Evolutionary conservation across 2,329 filamentous ascomycete species (phyloP).

Genomic region (Xylariaceae sp.): DNA sequence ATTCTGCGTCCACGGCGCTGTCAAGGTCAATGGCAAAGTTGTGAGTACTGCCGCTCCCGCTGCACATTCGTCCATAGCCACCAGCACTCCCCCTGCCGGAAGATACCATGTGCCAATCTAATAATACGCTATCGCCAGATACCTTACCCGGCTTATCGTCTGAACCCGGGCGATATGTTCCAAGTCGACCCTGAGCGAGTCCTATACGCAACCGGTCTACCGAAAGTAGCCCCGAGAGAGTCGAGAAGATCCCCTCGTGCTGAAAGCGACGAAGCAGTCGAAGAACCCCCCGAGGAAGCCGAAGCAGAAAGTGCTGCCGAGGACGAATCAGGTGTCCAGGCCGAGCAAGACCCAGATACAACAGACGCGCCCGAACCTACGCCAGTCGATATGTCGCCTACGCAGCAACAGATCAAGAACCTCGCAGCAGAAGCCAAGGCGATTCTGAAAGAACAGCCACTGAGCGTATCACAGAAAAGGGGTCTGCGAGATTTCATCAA

Average conservation of each 20-base stretch:
- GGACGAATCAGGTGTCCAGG: slow-evolving; percentile 26
- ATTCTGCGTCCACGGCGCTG: slow-evolving; percentile 86
- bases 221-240: slow-evolving; percentile 47
- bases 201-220: slow-evolving; percentile 76
- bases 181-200: slow-evolving; percentile 88
- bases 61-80: neutral
- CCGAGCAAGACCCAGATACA: slow-evolving; percentile 38
- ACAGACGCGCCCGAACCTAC: slow-evolving; percentile 29
- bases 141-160: slow-evolving; percentile 82
- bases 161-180: slow-evolving; percentile 98
- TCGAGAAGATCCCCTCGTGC: neutral
- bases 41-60: slow-evolving; percentile 42
- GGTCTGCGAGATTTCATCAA: slow-evolving; percentile 69
- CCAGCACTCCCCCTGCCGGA: neutral
- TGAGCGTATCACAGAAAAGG: slow-evolving; percentile 70
- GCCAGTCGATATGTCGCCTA: slow-evolving; percentile 30
- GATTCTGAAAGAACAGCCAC: slow-evolving; percentile 52
- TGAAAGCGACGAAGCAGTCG: slow-evolving; percentile 23
- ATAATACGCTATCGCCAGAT: slow-evolving; percentile 54
- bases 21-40: slow-evolving; percentile 95
- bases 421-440: slow-evolving; percentile 55
- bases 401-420: slow-evolving; percentile 42
- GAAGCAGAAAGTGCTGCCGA: slow-evolving; percentile 23
- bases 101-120: slow-evolving; percentile 6
- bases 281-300: slow-evolving; percentile 22